These are phyloP conservation scores for Pascua sp. DNA, from an alignment of 1,284 basidiomycete genomes.

Conservation along the genomic window DNA sequence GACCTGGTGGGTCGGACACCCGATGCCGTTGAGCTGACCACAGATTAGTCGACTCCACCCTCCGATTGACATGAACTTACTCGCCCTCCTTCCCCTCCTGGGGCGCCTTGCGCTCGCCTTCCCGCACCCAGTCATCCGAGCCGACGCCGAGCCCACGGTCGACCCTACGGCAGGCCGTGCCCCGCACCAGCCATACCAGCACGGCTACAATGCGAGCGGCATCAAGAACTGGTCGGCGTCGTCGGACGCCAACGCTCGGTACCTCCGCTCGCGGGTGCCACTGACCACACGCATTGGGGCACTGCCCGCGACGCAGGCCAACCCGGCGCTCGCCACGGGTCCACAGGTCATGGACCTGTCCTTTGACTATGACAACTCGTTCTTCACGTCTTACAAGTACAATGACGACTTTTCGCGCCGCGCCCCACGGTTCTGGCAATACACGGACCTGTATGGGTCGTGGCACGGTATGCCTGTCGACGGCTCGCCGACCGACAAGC, in stretches of 20 bases:
- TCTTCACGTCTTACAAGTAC: conserved; percentile 1
- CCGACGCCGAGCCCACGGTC: no score
- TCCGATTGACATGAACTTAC: no score
- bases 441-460: neutral
- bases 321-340: neutral
- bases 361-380: neutral
- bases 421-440: neutral
- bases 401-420: neutral
- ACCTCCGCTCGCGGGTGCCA: neutral
- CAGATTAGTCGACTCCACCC: no score
- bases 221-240: neutral
- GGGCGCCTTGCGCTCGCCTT: no score
- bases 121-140: no score
- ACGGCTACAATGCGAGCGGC: neutral
- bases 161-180: neutral
- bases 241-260: neutral
- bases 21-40: no score
- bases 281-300: neutral
- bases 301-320: neutral
- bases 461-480: neutral
- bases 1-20: no score
- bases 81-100: no score
- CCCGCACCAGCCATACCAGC: conserved; percentile 1
- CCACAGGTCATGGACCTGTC: neutral
- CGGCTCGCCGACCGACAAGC: neutral